These are phyloP conservation scores for Cordyceps militaris DNA, from an alignment of 2,329 filamentous ascomycete genomes.

Conservation along the genomic window DNA sequence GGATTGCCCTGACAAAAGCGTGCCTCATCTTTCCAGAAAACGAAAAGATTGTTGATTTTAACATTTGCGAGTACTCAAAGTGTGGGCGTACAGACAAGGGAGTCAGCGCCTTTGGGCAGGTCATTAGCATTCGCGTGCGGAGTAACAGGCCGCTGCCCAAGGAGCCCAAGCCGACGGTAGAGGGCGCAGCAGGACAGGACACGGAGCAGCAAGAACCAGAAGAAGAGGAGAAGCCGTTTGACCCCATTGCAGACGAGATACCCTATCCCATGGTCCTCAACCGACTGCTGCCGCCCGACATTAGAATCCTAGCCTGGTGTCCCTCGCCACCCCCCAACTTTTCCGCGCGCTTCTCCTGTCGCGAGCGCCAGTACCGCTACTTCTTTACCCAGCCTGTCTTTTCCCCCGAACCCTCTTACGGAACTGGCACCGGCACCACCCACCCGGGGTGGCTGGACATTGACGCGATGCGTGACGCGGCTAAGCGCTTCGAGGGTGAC, in stretches of 20 bases:
- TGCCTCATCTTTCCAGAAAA: constrained; percentile 70
- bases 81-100: constrained; percentile 89
- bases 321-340: constrained; percentile 72
- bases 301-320: constrained; percentile 89
- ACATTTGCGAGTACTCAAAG: constrained; percentile 85
- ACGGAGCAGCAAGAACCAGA: constrained; percentile 18
- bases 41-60: constrained; percentile 63
- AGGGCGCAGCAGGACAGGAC: constrained; percentile 4
- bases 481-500: constrained; percentile 68
- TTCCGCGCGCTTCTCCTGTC: constrained; percentile 86
- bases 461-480: constrained; percentile 75
- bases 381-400: constrained; percentile 96
- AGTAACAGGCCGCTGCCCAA: constrained; percentile 61
- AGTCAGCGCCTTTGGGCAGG: constrained; percentile 95
- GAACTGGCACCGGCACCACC: constrained; percentile 13
- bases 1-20: constrained; percentile 79
- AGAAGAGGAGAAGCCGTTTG: constrained; percentile 33
- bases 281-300: constrained; percentile 79
- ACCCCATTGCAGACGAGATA: constrained; percentile 73
- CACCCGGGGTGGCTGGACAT: constrained; percentile 79
- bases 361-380: constrained; percentile 87
- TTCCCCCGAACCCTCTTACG: constrained; percentile 45
- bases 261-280: constrained; percentile 81
- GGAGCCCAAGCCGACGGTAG: constrained; percentile 11
- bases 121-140: constrained; percentile 74